Evolutionary conservation across 208 protist species (phyloP), one percentile per base, ranked within the genome.

Genomic region (Trypanosoma melophagium): DNA sequence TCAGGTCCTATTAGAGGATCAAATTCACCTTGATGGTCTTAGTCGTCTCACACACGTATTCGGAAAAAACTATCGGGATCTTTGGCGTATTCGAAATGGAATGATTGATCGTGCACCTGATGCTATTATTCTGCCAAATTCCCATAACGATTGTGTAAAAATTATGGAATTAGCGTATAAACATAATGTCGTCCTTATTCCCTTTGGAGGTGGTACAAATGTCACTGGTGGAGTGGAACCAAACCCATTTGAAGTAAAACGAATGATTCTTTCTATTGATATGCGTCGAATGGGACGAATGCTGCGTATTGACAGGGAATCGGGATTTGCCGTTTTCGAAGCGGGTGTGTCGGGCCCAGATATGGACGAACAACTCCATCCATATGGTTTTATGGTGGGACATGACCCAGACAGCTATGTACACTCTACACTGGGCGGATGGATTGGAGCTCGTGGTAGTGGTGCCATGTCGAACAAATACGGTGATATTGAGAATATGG

Each of bases 401-500:
- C 93, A 98, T 74, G 93, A 97, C 75, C 94, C 93, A 47, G 96
- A 98, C 76, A 97, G 89, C 69, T 95, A 93, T 83, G 89, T 90
- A 58, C 86, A 97, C 83, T 96, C 89, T 25, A 96, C 96, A 16
- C 77, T 98, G 3, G 96, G 96, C 49, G 96, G 96, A 25, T 98
- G 96, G 95, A 96, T 98, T 53, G 92, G 85, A 21, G 96, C 96
- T n/a, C 84, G 95, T 19, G 90, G 93, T 35, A 97, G 92, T 60
- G 96, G 96, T 52, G 94, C 96, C 62, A 96, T 98, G 85, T 97
- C 94, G n/a, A 98, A 97, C 73, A 82, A 91, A 65, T 98, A 98
- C 81, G 95, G 95, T 38, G 93, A 98, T 74, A 94, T 97, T 68
- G 93, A 98, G 69, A 78, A 97, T 25, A 97, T 98, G 86, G 75